Conservation (phyloP, 2,329 filamentous ascomycete species). For the Zasmidium citrigriseum region DNA sequence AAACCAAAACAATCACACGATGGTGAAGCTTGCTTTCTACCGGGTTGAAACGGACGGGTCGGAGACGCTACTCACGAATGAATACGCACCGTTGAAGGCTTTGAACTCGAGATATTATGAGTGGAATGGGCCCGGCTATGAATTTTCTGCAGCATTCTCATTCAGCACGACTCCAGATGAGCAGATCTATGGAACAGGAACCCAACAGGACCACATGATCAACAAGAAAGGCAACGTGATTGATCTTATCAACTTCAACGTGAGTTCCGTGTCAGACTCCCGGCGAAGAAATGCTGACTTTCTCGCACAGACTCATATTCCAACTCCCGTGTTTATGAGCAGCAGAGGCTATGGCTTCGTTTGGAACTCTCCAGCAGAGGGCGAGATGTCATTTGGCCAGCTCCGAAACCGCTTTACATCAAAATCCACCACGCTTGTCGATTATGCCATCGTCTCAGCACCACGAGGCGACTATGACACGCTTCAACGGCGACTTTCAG, state of each 20-base stretch:
- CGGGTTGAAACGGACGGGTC: conserved; percentile 37
- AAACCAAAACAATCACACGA: conserved; percentile 32
- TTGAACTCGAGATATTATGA: conserved; percentile 40
- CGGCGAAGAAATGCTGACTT: not conserved
- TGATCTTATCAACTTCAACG: conserved; percentile 36
- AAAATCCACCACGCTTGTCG: conserved; percentile 32
- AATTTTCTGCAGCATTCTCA: conserved; percentile 40
- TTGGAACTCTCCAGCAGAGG: conserved; percentile 34
- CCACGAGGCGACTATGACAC: conserved; percentile 33
- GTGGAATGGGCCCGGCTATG: conserved; percentile 37
- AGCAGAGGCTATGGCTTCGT: conserved; percentile 34
- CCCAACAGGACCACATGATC: conserved; percentile 34
- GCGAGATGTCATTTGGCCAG: conserved; percentile 34
- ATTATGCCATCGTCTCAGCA: conserved; percentile 34
- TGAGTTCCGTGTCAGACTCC: not conserved
- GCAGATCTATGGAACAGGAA: conserved; percentile 35
- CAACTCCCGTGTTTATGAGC: conserved; percentile 34
- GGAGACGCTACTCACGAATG: conserved; percentile 40
- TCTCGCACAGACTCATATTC: conserved; percentile 26
- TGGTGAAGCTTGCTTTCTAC: conserved; percentile 40
- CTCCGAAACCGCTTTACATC: conserved; percentile 31
- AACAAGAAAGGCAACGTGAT: conserved; percentile 36
- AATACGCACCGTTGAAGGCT: conserved; percentile 37
- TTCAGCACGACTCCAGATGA: conserved; percentile 38
- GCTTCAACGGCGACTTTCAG: conserved; percentile 29